phyloP scores from a whole-genome alignment of 108 stramenopile genomes.

The Discostella stelligeroides region DNA sequence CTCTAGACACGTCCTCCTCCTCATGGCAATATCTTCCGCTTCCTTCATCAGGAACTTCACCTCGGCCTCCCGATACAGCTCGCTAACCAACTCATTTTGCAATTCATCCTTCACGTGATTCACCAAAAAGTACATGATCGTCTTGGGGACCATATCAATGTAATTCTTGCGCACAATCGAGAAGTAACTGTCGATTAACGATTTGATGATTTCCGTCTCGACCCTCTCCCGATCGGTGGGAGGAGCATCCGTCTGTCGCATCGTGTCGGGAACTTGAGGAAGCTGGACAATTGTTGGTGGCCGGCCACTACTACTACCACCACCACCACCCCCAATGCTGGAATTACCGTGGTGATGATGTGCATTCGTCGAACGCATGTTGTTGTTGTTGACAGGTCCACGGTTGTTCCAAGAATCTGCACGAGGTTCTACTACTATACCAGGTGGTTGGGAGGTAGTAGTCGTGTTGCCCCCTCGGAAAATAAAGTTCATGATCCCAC shows the following conservation, averaged over 20 bases:
- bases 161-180: conserved; percentile 96
- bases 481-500: conserved; percentile 92
- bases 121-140: conserved; percentile 98
- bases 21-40: conserved; percentile 87
- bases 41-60: conserved; percentile 84
- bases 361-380: conserved; percentile 15
- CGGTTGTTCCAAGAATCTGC: conserved; percentile 39
- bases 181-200: conserved; percentile 94
- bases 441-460: conserved; percentile 18
- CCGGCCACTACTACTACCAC: conserved; percentile 10
- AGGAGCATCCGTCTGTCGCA: conserved; percentile 91
- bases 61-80: conserved; percentile 91
- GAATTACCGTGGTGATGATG: not conserved
- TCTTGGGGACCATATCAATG: conserved; percentile 97
- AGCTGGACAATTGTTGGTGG: conserved; percentile 91
- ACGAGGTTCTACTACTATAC: conserved; percentile 15
- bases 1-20: conserved; percentile 90
- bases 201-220: conserved; percentile 97
- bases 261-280: conserved; percentile 91
- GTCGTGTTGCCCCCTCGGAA: conserved; percentile 70
- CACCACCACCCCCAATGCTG: conserved; percentile 1
- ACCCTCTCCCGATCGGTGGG: conserved; percentile 86
- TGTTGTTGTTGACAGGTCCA: conserved; percentile 4
- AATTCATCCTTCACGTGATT: conserved; percentile 93
- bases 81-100: conserved; percentile 95